These are phyloP conservation scores for Alternaria hordeiaustralica DNA, from an alignment of 2,329 filamentous ascomycete genomes.

Conservation along the genomic window DNA sequence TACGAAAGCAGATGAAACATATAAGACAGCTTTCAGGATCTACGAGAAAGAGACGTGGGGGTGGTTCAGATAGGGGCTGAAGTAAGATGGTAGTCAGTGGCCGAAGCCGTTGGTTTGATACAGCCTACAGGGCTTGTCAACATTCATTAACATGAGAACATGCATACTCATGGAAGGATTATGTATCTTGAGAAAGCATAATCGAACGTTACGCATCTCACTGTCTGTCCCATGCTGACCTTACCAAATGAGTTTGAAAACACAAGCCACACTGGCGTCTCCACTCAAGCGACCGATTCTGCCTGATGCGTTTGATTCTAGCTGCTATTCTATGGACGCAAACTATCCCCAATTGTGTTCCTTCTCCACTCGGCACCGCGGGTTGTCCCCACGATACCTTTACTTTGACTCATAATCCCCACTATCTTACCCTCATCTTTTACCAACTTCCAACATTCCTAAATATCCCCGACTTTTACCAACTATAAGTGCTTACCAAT, in stretches of 20 bases:
- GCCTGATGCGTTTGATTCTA: not conserved
- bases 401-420: not conserved
- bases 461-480: fast-evolving
- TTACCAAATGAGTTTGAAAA: not conserved
- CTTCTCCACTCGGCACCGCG: not conserved
- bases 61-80: not conserved
- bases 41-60: not conserved
- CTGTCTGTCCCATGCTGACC: not conserved
- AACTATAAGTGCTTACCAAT: not conserved
- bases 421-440: not conserved
- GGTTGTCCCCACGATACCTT: not conserved
- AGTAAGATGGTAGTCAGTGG: not conserved
- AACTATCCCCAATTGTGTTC: not conserved
- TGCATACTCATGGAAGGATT: not conserved
- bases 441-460: not conserved
- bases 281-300: not conserved
- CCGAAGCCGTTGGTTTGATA: not conserved
- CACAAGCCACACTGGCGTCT: not conserved
- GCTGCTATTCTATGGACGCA: not conserved
- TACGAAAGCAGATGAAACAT: not conserved
- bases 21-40: not conserved
- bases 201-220: not conserved
- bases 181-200: not conserved
- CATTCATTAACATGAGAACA: not conserved
- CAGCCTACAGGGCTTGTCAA: not conserved